A percentile compares a stretch with the other conserved stretches of the same genome.
Evolutionary conservation across 768 basidiomycete species (phyloP).

Genomic region (Galerina marginata): DNA sequence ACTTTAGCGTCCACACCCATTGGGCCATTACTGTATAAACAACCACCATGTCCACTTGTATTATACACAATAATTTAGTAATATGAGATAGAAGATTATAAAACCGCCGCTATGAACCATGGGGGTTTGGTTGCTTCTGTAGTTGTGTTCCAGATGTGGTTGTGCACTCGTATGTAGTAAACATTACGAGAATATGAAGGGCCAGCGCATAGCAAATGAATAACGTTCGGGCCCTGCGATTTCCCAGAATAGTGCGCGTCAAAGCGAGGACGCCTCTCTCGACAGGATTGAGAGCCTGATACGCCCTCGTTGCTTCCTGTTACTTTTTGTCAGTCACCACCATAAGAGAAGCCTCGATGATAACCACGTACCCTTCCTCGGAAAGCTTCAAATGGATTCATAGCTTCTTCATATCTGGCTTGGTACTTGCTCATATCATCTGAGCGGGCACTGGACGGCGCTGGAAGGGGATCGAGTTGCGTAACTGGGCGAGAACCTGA

Average conservation of each 20-base stretch:
- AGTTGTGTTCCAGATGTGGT: conserved; percentile 55
- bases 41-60: conserved; percentile 21
- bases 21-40: conserved; percentile 15
- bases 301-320: conserved; percentile 94
- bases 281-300: conserved; percentile 88
- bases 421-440: conserved; percentile 91
- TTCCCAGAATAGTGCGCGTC: conserved; percentile 86
- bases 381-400: conserved; percentile 99
- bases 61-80: conserved; percentile 34
- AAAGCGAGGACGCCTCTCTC: conserved; percentile 88
- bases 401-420: conserved; percentile 91
- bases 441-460: conserved; percentile 39
- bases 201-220: conserved; percentile 88
- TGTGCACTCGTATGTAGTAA: conserved; percentile 73
- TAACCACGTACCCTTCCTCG: conserved; percentile 79
- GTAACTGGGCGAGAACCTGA: conserved; percentile 58
- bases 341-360: not conserved
- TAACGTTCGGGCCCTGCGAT: conserved; percentile 85
- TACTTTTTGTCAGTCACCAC: not conserved
- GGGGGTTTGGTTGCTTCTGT: conserved; percentile 58
- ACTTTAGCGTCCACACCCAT: not conserved
- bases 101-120: conserved; percentile 29
- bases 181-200: conserved; percentile 83
- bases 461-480: conserved; percentile 73
- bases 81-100: conserved; percentile 21